These are phyloP conservation scores for Cryptococcus sp. DNA, from an alignment of 1,284 basidiomycete genomes.

Conservation along the genomic window DNA sequence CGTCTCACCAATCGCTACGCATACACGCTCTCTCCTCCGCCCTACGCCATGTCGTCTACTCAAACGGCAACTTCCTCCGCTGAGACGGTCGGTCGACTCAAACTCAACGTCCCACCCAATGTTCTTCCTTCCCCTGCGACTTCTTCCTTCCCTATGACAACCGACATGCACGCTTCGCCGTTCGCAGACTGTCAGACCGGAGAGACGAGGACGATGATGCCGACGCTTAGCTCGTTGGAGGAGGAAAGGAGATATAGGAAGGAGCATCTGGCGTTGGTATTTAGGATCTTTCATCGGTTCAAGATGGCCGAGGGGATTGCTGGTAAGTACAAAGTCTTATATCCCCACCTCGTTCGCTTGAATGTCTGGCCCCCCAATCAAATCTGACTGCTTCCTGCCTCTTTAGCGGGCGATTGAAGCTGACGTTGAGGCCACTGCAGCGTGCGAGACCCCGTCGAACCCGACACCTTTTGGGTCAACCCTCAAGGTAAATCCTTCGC, in stretches of 20 bases:
- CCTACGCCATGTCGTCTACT: too few species aligned
- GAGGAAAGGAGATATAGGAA: slow-evolving; percentile 37
- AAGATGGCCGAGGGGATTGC: slow-evolving; percentile 36
- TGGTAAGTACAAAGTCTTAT: slow-evolving; percentile 13
- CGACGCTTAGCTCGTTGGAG: slow-evolving; percentile 22
- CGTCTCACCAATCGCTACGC: too few species aligned
- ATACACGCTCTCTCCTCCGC: too few species aligned
- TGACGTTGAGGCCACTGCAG: slow-evolving; percentile 29
- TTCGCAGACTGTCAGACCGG: slow-evolving; percentile 32
- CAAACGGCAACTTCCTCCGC: too few species aligned
- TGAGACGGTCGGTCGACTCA: background rate
- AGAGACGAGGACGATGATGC: slow-evolving; percentile 28
- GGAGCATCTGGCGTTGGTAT: slow-evolving; percentile 38
- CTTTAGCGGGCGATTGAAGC: background rate
- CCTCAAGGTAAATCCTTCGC: slow-evolving; percentile 37
- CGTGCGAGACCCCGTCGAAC: slow-evolving; percentile 37
- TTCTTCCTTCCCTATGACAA: slow-evolving; percentile 24
- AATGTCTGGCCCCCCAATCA: too few species aligned
- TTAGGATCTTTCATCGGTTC: slow-evolving; percentile 33
- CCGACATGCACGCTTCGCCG: slow-evolving; percentile 24
- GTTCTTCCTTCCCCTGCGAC: slow-evolving; percentile 11
- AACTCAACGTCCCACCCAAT: background rate
- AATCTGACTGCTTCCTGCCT: too few species aligned
- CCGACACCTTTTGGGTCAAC: slow-evolving; percentile 42
- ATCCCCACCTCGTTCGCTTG: too few species aligned